Evolutionary conservation across 2,329 filamentous ascomycete genomes (phyloP), one percentile per base, ranked within the genome.

Genomic region (Scedosporium apiospermum): DNA sequence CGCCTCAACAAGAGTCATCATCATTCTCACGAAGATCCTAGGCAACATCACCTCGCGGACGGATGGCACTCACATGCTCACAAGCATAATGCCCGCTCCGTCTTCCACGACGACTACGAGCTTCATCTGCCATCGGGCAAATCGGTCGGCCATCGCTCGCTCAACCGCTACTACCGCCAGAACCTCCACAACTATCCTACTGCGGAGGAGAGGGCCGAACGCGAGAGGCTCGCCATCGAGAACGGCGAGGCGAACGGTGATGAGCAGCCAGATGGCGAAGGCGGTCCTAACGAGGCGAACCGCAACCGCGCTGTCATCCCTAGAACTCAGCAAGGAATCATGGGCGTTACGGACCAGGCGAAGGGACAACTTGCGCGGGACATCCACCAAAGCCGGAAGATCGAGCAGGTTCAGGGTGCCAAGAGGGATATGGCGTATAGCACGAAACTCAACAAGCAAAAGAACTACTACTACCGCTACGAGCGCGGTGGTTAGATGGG

Each of bases 81-180:
- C 76, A 88, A 90, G 67, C 73, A 27, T 18, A 84, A 87, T 67
- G 74, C 84, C 4, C 84, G 88, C 65, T 87, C 91, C 44, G 90
- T 91, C 23, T 96, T 96, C 73, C 88, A 96, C 71, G 91, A 96
- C 68, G 95, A 99, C 55, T 93, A 91, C 70, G 95, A 98, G 74
- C 83, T 99, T 61, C 92, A 99, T 71, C 84, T 99, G 12, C 95
- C 95, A 1, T 91, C 89, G 4, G 95, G 95, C 61, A 88, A 90
- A 65, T 89, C 90, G 6, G 92, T 96, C 44, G 95, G 95, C 46
- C 95, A 99, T 73, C 86, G 95, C 58, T 95, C 91, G 6, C 77
- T 96, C 62, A 88, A 90, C 71, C 87, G 84, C 68, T 98, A 98
- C 77, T 99, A 87, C 78, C 88, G 91, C 64, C 95, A 99, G 77